A percentile compares a stretch with the other conserved stretches of the same genome.
Conservation (phyloP, 306 rosid species). For the Gastrolobium bilobum region DNA sequence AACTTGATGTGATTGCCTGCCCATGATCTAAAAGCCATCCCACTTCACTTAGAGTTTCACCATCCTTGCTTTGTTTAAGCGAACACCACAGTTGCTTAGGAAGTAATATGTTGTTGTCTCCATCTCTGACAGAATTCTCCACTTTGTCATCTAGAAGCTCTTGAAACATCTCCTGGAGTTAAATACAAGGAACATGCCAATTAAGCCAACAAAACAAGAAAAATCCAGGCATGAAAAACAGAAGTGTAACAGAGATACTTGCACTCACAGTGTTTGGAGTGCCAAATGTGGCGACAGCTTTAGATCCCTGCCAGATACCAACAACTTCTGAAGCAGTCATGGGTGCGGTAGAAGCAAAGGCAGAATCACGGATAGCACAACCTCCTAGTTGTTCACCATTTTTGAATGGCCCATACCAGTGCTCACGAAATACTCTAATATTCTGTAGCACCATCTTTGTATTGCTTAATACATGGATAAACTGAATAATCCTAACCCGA, state of each 20-base stretch:
- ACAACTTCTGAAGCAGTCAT: slow-evolving; percentile 69
- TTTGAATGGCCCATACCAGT: slow-evolving; percentile 99
- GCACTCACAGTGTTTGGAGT: slow-evolving; percentile 65
- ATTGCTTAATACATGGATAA: slow-evolving; percentile 51
- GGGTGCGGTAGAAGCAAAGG: slow-evolving; percentile 82
- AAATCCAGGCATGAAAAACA: neutral
- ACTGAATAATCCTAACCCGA: slow-evolving; percentile 85
- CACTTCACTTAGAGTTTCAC: slow-evolving; percentile 71
- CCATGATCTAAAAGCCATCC: slow-evolving; percentile 91
- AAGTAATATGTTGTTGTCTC: slow-evolving; percentile 66
- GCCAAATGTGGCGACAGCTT: slow-evolving; percentile 59
- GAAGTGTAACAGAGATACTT: slow-evolving; percentile 35
- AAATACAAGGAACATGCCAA: slow-evolving; percentile 18
- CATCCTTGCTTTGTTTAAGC: slow-evolving; percentile 62
- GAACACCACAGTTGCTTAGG: slow-evolving; percentile 97
- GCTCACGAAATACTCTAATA: slow-evolving; percentile 79
- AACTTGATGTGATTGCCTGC: slow-evolving; percentile 77
- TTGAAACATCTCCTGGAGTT: slow-evolving; percentile 61
- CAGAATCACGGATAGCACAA: slow-evolving; percentile 88
- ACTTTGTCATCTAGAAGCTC: slow-evolving; percentile 56
- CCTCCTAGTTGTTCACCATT: slow-evolving; percentile 98
- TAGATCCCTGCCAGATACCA: slow-evolving; percentile 82
- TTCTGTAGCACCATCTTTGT: slow-evolving; percentile 59
- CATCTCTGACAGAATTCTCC: slow-evolving; percentile 66
- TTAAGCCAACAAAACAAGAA: slow-evolving; percentile 30